Conservation (phyloP, 2,329 filamentous ascomycete genomes). For the Ophiosphaerella korrae region DNA sequence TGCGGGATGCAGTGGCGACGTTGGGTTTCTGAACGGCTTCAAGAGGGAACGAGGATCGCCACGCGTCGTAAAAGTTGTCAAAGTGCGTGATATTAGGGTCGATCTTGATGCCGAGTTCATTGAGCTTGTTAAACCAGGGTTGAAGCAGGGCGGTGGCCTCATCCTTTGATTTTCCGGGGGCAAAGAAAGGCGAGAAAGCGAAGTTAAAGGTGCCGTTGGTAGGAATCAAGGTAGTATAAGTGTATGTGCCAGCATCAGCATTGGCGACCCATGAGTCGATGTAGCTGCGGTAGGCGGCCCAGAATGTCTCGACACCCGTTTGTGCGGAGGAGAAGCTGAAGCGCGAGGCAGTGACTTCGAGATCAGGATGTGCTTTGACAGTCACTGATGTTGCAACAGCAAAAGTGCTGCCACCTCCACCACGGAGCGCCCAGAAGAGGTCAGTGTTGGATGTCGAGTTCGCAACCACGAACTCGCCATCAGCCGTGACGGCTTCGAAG, state of each 20-base stretch:
- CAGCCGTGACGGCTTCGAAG: conserved; percentile 40
- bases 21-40: conserved; percentile 42
- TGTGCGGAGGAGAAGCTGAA: conserved; percentile 39
- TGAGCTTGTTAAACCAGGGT: conserved; percentile 39
- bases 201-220: conserved; percentile 41
- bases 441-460: conserved; percentile 27
- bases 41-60: conserved; percentile 42
- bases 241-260: conserved; percentile 44
- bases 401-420: conserved; percentile 20
- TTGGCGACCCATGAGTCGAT: conserved; percentile 42
- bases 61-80: conserved; percentile 39
- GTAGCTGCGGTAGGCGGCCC: conserved; percentile 35
- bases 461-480: conserved; percentile 29
- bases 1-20: conserved; percentile 38
- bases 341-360: conserved; percentile 36
- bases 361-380: conserved; percentile 42
- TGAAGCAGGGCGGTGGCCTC: conserved; percentile 38
- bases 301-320: conserved; percentile 45
- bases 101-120: conserved; percentile 35
- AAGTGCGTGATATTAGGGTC: conserved; percentile 44
- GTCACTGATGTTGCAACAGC: conserved; percentile 27
- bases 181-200: conserved; percentile 43
- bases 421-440: conserved; percentile 36
- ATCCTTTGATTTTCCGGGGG: conserved; percentile 37
- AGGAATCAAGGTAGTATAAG: conserved; percentile 40